phyloP scores from a whole-genome alignment of 106 monocot genomes.

The Ottelia alismoides region DNA sequence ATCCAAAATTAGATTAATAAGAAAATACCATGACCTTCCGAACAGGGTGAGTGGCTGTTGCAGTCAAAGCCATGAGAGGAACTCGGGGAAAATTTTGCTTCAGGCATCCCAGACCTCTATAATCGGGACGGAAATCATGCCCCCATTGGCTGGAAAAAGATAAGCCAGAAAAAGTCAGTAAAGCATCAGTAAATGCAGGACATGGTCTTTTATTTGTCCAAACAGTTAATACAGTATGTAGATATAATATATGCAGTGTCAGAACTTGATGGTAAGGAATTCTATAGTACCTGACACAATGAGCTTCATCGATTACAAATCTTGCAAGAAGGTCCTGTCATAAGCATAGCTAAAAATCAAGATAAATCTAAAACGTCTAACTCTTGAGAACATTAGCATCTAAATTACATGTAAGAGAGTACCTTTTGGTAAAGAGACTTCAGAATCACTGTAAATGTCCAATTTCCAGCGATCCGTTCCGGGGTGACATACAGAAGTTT shows the following conservation, averaged over 20 bases:
- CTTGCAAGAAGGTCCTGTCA: constrained; percentile 73
- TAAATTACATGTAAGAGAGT: too few relatives aligned
- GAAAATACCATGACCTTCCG: constrained; percentile 35
- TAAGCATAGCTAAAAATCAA: too few relatives aligned
- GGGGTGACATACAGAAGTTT: constrained; percentile 95
- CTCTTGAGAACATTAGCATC: too few relatives aligned
- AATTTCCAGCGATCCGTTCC: constrained; percentile 74
- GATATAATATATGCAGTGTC: too few relatives aligned
- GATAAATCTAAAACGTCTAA: too few relatives aligned
- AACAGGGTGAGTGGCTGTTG: constrained; percentile 82
- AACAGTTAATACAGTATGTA: not conserved
- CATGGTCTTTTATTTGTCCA: not conserved
- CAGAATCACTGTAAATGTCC: constrained; percentile 48
- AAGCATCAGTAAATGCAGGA: not conserved
- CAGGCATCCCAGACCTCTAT: constrained; percentile 70
- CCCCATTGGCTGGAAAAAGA: constrained; percentile 72
- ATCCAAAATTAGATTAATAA: not conserved
- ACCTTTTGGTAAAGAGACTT: constrained; percentile 73
- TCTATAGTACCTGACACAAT: constrained; percentile 72
- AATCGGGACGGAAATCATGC: constrained; percentile 97
- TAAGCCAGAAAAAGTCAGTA: not conserved
- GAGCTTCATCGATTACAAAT: constrained; percentile 96
- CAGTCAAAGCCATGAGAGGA: constrained; percentile 87
- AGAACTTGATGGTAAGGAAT: too few relatives aligned
- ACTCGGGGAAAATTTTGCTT: constrained; percentile 71